These are phyloP conservation scores for Globisporangium alternatum DNA, from an alignment of 352 stramenopile species.

Conservation along the genomic window DNA sequence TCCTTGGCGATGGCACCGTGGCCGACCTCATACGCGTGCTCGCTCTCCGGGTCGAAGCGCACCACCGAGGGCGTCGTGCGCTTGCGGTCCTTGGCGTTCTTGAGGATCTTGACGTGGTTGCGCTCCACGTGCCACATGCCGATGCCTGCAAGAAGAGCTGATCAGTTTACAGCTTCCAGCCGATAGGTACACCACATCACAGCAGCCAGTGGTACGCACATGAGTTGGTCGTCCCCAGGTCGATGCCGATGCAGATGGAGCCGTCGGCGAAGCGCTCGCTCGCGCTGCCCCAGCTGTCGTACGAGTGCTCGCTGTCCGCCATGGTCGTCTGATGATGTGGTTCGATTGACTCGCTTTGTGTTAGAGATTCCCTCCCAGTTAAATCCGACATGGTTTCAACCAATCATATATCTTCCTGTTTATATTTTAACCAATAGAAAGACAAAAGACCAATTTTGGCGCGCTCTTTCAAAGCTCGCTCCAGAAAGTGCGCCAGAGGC, in stretches of 20 bases:
- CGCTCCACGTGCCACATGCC: constrained; percentile 79
- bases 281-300: constrained; percentile 78
- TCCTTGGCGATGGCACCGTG: constrained; percentile 50
- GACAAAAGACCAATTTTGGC: background rate
- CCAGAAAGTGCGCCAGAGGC: constrained; percentile 5
- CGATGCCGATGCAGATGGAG: constrained; percentile 95
- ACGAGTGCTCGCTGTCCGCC: constrained; percentile 33
- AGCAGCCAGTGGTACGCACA: constrained; percentile 52
- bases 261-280: constrained; percentile 68
- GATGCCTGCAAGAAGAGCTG: constrained; percentile 34
- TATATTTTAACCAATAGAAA: constrained; percentile 3
- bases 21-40: constrained; percentile 48
- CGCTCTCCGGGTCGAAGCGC: constrained; percentile 51
- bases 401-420: background rate
- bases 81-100: constrained; percentile 55
- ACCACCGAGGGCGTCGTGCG: constrained; percentile 82
- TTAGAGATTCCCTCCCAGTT: background rate
- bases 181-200: background rate
- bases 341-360: background rate
- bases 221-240: constrained; percentile 99
- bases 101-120: constrained; percentile 85
- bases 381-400: background rate
- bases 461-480: background rate
- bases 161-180: background rate
- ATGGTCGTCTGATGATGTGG: background rate